Conservation (phyloP, 441 rosid genomes). For the Cnidoscolus chayamansa region DNA sequence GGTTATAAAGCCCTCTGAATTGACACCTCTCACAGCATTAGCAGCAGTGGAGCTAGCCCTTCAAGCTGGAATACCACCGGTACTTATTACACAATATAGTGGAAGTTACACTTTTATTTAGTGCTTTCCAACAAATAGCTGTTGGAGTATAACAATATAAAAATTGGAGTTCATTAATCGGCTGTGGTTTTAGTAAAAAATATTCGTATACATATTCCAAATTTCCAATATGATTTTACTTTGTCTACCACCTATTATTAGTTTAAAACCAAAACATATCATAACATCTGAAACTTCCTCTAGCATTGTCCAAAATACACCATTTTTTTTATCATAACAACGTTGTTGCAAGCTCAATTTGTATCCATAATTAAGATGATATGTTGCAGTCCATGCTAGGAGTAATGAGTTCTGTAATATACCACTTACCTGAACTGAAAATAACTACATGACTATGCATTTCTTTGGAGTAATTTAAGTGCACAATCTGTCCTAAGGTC, state of each 20-base stretch:
- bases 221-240: neutral
- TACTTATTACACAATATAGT: slow-evolving; percentile 21
- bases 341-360: too few relatives aligned
- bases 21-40: slow-evolving; percentile 92
- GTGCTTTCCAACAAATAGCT: neutral
- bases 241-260: neutral
- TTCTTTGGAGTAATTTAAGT: too few relatives aligned
- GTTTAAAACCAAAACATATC: neutral
- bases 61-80: slow-evolving; percentile 99
- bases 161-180: neutral
- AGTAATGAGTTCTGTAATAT: too few relatives aligned
- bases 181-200: neutral
- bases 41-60: slow-evolving; percentile 93
- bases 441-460: too few relatives aligned
- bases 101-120: neutral
- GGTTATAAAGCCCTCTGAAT: slow-evolving; percentile 92
- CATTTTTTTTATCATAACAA: too few relatives aligned
- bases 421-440: too few relatives aligned
- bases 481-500: too few relatives aligned
- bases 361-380: too few relatives aligned
- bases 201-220: neutral
- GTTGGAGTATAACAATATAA: neutral
- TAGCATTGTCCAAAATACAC: too few relatives aligned
- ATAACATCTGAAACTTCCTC: too few relatives aligned
- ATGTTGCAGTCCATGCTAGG: too few relatives aligned